A percentile compares a stretch with the other conserved stretches of the same genome.
These are phyloP conservation scores for Aegle marmelos DNA, from an alignment of 345 rosid species.

Conservation along the genomic window DNA sequence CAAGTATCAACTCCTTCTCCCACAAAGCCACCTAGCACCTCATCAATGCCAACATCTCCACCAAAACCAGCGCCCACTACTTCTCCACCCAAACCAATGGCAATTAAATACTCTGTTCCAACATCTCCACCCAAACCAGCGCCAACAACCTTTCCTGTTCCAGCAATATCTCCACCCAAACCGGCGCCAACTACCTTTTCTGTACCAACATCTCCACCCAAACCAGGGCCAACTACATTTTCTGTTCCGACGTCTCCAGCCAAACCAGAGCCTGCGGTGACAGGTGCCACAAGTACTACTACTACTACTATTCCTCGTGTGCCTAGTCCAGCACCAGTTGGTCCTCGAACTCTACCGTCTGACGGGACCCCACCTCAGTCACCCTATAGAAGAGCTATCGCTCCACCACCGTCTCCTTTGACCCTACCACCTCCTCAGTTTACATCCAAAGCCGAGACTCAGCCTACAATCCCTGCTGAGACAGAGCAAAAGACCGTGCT, in stretches of 20 bases:
- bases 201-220: too few species aligned
- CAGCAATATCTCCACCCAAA: too few species aligned
- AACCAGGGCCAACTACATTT: too few species aligned
- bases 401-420: slow-evolving; percentile 71
- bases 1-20: slow-evolving; percentile 13
- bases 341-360: slow-evolving; percentile 18
- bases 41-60: slow-evolving; percentile 3
- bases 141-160: too few species aligned
- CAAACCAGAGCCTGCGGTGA: neutral
- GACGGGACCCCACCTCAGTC: slow-evolving; percentile 38
- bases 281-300: too few species aligned
- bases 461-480: slow-evolving; percentile 40
- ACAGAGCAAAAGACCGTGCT: slow-evolving; percentile 67
- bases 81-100: too few species aligned
- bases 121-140: too few species aligned
- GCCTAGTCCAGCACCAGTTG: slow-evolving; percentile 21
- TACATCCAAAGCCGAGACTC: slow-evolving; percentile 29
- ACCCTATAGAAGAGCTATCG: slow-evolving; percentile 34
- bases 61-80: neutral
- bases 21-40: neutral
- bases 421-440: slow-evolving; percentile 67
- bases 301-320: neutral
- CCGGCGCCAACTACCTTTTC: too few species aligned
- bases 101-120: too few species aligned
- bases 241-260: neutral